A percentile compares a stretch with the other conserved stretches of the same genome.
These are phyloP conservation scores for Candida silvicultrix DNA, from an alignment of 805 yeast species.

Conservation along the genomic window DNA sequence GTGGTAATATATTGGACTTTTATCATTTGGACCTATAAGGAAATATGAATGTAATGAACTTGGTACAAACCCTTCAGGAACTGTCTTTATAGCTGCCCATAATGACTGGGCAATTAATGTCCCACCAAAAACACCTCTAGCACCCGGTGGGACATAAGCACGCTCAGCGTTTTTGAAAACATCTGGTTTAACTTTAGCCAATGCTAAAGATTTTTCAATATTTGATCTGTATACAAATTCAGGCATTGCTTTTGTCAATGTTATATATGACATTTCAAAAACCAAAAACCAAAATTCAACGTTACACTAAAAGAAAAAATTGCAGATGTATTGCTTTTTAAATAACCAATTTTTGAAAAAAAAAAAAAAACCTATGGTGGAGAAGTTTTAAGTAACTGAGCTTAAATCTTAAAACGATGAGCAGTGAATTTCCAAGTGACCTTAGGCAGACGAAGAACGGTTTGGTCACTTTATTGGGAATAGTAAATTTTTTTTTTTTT, in stretches of 20 bases:
- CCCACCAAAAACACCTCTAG: constrained; percentile 70
- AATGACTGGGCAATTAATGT: constrained; percentile 61
- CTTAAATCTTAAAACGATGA: not conserved
- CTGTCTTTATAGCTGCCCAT: constrained; percentile 49
- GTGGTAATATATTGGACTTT: constrained; percentile 40
- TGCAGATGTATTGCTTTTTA: not conserved
- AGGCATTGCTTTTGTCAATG: not conserved
- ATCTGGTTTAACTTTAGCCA: constrained; percentile 8
- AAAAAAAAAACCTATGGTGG: not conserved
- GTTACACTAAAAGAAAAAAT: not conserved
- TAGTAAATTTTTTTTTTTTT: too few relatives aligned
- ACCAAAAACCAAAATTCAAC: not conserved
- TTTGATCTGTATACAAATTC: constrained; percentile 5
- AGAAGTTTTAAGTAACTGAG: not conserved
- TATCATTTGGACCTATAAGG: constrained; percentile 44
- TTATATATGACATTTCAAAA: not conserved
- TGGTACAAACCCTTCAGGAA: constrained; percentile 43
- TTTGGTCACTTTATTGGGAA: not conserved
- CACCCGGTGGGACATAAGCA: constrained; percentile 39
- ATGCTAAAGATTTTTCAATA: constrained; percentile 11
- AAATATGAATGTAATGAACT: constrained; percentile 60
- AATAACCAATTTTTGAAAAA: too few relatives aligned
- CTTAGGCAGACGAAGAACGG: not conserved
- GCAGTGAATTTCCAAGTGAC: not conserved
- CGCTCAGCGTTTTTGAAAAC: constrained; percentile 12